Base-by-base conservation (phyloP, 2,329 filamentous ascomycete species). In the Fusarium pseudonygamai region DNA sequence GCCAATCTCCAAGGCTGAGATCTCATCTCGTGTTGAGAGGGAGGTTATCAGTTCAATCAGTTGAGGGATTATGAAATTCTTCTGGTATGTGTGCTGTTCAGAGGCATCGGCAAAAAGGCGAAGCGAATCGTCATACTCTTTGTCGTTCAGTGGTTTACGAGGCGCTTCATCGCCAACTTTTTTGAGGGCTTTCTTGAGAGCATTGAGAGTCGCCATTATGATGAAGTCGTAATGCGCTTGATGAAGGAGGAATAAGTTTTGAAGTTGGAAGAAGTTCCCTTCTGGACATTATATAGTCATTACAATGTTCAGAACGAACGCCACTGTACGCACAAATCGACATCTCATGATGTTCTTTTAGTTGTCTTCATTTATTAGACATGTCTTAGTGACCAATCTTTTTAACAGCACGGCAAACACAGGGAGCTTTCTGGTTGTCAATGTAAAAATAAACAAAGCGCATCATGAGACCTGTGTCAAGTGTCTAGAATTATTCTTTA, bases 1-100 rank as follows among this genome's bases (percentile, higher is more conserved):
- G 71, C 88, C 88, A 56, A 91, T 87, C 73, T 92, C 90, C 11
- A 92, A 82, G 22, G 86, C 84, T 7, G 89, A 90, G 68, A 91
- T 79, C 18, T 75, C 52, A 32, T 11, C 56, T 36, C 81, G 83
- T 11, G 84, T 75, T 71, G 86, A 78, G 39, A 88, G 80, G 61
- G 83, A 73, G 3, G 61, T 55, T 6, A 90, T 73, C 1, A 87
- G 68, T 40, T 79, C 74, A 56, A 80, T 79, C 10, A 90, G 79
- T 46, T 88, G 83, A 52, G 88, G 86, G 47, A 86, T 79, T 37
- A 90, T 84, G 77, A 90, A 90, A 50, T 86, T 78, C 55, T 86
- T 78, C 76, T 82, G 72, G 77, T 90, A 89, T 1, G 73, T 82
- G 26, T 28, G 70, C 80, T 79, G 82, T 65, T 78, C 82, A 40